Conservation (phyloP, 257 asterid species). For the Solanum tacnaense region DNA sequence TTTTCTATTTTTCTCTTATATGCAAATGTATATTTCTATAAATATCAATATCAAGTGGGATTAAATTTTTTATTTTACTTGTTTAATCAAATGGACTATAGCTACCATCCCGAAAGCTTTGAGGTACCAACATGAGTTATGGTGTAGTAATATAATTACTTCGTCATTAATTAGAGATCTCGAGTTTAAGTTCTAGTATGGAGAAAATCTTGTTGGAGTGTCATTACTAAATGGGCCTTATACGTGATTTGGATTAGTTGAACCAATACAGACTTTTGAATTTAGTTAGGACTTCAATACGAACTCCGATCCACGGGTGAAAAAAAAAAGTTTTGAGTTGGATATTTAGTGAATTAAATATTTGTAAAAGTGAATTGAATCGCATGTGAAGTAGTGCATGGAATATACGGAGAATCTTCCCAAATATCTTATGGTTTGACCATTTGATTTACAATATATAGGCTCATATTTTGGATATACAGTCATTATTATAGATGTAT, state of each 20-base stretch:
- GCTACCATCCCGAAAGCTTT: neutral
- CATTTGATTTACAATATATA: neutral
- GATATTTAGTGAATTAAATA: neutral
- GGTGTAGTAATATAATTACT: neutral
- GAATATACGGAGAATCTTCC: neutral
- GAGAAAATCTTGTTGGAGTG: neutral
- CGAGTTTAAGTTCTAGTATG: no score
- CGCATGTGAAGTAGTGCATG: neutral
- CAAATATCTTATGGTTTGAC: neutral
- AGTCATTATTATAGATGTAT: neutral
- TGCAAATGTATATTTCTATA: no score
- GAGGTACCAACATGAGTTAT: neutral
- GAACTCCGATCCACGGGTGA: accelerated
- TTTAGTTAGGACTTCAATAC: no score
- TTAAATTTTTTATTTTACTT: neutral
- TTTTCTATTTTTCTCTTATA: neutral
- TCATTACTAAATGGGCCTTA: no score
- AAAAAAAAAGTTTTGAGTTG: neutral
- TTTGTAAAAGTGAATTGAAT: neutral
- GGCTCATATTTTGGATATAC: neutral
- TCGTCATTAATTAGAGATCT: neutral
- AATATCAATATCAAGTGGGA: no score
- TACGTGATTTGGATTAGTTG: neutral
- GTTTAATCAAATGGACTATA: neutral
- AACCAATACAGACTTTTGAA: no score